Base-by-base conservation (phyloP, 1,284 basidiomycete species). In the Blastosporella zonata region DNA sequence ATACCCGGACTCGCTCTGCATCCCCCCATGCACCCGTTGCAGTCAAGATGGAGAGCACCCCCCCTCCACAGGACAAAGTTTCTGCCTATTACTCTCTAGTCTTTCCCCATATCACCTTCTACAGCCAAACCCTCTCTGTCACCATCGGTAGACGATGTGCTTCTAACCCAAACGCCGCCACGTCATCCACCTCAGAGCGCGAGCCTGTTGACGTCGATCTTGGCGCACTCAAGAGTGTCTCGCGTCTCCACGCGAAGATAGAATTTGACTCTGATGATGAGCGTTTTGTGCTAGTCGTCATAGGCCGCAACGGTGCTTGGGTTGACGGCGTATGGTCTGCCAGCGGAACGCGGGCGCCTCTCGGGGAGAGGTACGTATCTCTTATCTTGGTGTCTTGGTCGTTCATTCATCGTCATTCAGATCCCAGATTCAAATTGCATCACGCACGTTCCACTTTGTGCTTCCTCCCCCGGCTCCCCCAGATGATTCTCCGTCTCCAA, bases 381-480 rank as follows among this genome's bases (percentile, higher is more conserved):
- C 47, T 21, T 52, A 55, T 22, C 31, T 46, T 17, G 52, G 41
- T 28, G 18, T 35, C 33, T 7, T 43, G 37, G 55, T 58, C 35
- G 50, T 54, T 48, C 51, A 46, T 28, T 43, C 49, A 42, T 44
- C 37, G 49, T 50, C 49, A 51, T 40, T 38, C 63, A 97, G 96
- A 63, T 96, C 97, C 47, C 93, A 95, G 70, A 96, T 99, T 58
- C 97, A 98, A 72, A 99, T 99, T 61, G 93, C 96, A 25, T 96
- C 96, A 38, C 87, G 96, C 47, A 95, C 93, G 43, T 99, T 99
- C 71, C 90, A 95, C 65, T 99, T 98, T 67, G 84, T 97, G 46
- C 82, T 97, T 8, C 95, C 93, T 22, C 84, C 84, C 0, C 82
- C 84, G 10, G 77, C 81, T 41, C 75, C 78, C 6, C 82, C 83